phyloP scores from a whole-genome alignment of 1,284 basidiomycete genomes.

The Cronartium quercuum region DNA sequence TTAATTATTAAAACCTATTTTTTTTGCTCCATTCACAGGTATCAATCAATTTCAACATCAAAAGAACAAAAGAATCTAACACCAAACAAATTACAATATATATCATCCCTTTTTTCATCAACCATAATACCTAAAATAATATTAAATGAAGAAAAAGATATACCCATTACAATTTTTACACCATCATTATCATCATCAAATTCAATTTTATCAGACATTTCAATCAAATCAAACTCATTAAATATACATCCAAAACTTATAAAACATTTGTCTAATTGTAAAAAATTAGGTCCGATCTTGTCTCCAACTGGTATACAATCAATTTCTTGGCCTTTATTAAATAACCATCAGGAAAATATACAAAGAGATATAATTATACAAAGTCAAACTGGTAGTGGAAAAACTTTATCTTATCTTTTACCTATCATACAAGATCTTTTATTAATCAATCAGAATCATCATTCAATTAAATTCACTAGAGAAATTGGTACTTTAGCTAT shows the following conservation, averaged over 20 bases:
- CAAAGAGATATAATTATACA: slow-evolving; percentile 86
- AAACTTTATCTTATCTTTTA: slow-evolving; percentile 88
- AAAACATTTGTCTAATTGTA: slow-evolving; percentile 8
- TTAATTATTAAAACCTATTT: neutral
- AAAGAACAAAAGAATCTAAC: neutral
- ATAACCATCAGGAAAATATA: neutral
- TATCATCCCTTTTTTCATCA: slow-evolving; percentile 32
- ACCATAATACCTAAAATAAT: slow-evolving; percentile 30
- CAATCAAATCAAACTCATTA: slow-evolving; percentile 16
- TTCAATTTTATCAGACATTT: slow-evolving; percentile 18
- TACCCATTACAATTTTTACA: slow-evolving; percentile 16
- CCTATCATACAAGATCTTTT: slow-evolving; percentile 93
- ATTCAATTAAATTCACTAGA: slow-evolving; percentile 60
- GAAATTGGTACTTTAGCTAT: slow-evolving; percentile 84
- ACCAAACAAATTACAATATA: slow-evolving; percentile 4
- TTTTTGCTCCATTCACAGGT: neutral
- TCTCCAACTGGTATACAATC: slow-evolving; percentile 34
- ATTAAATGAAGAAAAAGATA: neutral
- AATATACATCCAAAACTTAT: slow-evolving; percentile 21
- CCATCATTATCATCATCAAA: slow-evolving; percentile 33
- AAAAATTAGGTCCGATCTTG: slow-evolving; percentile 9
- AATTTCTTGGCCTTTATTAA: slow-evolving; percentile 25
- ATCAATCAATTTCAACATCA: neutral
- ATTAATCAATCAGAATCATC: slow-evolving; percentile 68
- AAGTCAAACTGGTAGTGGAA: slow-evolving; percentile 96